Conservation (phyloP, 352 stramenopile genomes). For the Halophytophthora batemanensis region DNA sequence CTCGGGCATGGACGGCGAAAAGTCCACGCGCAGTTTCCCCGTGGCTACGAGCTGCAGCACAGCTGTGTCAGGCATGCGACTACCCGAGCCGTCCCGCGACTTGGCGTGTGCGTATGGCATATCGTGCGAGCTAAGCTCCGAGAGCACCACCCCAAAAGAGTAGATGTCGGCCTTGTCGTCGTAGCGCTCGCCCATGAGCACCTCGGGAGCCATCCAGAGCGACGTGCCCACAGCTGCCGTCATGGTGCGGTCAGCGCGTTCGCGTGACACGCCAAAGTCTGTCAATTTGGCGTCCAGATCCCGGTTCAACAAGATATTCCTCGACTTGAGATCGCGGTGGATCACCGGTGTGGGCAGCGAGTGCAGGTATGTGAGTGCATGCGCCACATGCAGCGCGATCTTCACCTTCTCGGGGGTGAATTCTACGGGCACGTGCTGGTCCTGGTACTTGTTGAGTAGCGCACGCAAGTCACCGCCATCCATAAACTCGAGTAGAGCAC, state of each 20-base stretch:
- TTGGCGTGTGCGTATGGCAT: slow-evolving; percentile 10
- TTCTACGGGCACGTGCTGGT: slow-evolving; percentile 1
- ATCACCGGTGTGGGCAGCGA: slow-evolving; percentile 19
- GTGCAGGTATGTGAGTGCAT: slow-evolving; percentile 33
- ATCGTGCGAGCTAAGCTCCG: slow-evolving; percentile 15
- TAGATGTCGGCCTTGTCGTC: slow-evolving; percentile 25
- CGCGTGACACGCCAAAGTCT: slow-evolving; percentile 26
- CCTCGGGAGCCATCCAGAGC: slow-evolving; percentile 24
- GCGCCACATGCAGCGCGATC: slow-evolving; percentile 28
- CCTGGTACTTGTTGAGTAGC: slow-evolving; percentile 15
- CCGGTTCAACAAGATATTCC: slow-evolving; percentile 9
- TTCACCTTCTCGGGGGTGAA: slow-evolving; percentile 23
- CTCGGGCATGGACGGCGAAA: slow-evolving; percentile 12
- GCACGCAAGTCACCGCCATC: slow-evolving; percentile 24
- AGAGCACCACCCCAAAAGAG: slow-evolving; percentile 20
- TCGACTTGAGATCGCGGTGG: slow-evolving; percentile 10
- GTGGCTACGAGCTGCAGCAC: slow-evolving; percentile 19
- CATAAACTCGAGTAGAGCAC: too few species aligned
- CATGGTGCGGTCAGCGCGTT: slow-evolving; percentile 11
- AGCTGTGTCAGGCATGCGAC: slow-evolving; percentile 9
- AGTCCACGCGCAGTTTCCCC: slow-evolving; percentile 13
- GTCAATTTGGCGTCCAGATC: slow-evolving; percentile 25
- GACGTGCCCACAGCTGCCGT: slow-evolving; percentile 17
- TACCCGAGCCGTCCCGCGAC: slow-evolving; percentile 4
- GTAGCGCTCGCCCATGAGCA: slow-evolving; percentile 19